Conservation (phyloP, 1,284 basidiomycete species). For the Taiwanofungus camphoratus region DNA sequence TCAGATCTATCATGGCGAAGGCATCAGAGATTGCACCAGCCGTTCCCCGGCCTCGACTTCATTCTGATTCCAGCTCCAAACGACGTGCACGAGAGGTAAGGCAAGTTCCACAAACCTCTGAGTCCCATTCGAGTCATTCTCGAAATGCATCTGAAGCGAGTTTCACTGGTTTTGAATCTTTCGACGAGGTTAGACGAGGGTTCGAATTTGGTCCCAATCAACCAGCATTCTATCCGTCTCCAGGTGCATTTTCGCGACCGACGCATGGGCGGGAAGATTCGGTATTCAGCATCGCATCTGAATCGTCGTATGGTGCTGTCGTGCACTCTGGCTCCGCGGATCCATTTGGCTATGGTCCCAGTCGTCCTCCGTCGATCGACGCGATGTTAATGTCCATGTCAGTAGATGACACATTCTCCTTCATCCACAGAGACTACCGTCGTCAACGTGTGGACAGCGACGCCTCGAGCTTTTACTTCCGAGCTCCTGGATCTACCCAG, state of each 20-base stretch:
- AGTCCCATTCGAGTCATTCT: conserved; percentile 32
- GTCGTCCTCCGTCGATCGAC: conserved; percentile 51
- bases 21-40: conserved; percentile 29
- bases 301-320: conserved; percentile 74
- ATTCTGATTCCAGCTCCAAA: conserved; percentile 42
- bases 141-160: conserved; percentile 50
- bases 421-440: conserved; percentile 40
- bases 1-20: conserved; percentile 54
- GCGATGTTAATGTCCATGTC: conserved; percentile 52
- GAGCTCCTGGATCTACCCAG: conserved; percentile 27
- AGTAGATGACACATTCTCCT: conserved; percentile 69
- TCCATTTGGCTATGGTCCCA: conserved; percentile 69
- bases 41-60: conserved; percentile 29
- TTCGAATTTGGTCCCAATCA: conserved; percentile 62
- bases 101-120: too few relatives aligned
- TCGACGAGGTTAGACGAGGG: conserved; percentile 64
- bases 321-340: conserved; percentile 58
- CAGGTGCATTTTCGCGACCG: conserved; percentile 28
- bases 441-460: conserved; percentile 64
- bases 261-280: conserved; percentile 53
- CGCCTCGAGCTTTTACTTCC: conserved; percentile 71
- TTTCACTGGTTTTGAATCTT: conserved; percentile 66
- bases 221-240: conserved; percentile 59
- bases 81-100: too few relatives aligned
- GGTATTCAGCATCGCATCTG: conserved; percentile 69